Conservation (phyloP, 306 rosid genomes). For the Chamaecrista fasciculata region DNA sequence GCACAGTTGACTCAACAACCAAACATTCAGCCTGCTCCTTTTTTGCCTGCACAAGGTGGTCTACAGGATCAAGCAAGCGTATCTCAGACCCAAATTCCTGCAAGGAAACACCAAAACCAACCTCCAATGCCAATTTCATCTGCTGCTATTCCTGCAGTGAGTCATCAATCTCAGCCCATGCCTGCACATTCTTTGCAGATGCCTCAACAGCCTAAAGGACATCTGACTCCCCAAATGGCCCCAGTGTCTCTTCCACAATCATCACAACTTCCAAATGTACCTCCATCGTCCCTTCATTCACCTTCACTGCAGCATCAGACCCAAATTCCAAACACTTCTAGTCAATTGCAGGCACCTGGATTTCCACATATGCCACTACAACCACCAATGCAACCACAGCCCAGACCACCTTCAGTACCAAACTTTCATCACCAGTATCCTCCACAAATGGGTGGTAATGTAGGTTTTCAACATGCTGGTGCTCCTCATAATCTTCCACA, state of each 20-base stretch:
- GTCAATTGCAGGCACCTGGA: constrained; percentile 67
- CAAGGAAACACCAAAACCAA: constrained; percentile 68
- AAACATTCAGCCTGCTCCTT: constrained; percentile 52
- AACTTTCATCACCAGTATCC: constrained; percentile 74
- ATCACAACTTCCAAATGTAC: constrained; percentile 64
- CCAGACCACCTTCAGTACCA: constrained; percentile 60
- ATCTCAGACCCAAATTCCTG: constrained; percentile 57
- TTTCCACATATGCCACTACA: constrained; percentile 68
- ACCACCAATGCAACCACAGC: constrained; percentile 74
- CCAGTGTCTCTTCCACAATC: constrained; percentile 57
- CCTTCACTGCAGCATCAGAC: constrained; percentile 72
- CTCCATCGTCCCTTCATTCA: constrained; percentile 63
- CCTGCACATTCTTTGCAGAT: constrained; percentile 56
- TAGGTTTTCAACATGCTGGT: constrained; percentile 69
- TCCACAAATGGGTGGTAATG: constrained; percentile 60
- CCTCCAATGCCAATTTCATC: constrained; percentile 55
- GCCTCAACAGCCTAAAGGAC: constrained; percentile 73
- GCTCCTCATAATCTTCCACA: constrained; percentile 72
- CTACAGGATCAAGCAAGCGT: constrained; percentile 66
- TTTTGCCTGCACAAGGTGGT: constrained; percentile 49
- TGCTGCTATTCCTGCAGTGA: constrained; percentile 53
- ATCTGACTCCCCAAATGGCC: constrained; percentile 53
- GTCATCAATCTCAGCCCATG: constrained; percentile 63
- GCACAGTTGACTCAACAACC: constrained; percentile 49
- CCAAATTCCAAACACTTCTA: constrained; percentile 51